Conservation (phyloP, 345 rosid genomes). For the Brassica incana region DNA sequence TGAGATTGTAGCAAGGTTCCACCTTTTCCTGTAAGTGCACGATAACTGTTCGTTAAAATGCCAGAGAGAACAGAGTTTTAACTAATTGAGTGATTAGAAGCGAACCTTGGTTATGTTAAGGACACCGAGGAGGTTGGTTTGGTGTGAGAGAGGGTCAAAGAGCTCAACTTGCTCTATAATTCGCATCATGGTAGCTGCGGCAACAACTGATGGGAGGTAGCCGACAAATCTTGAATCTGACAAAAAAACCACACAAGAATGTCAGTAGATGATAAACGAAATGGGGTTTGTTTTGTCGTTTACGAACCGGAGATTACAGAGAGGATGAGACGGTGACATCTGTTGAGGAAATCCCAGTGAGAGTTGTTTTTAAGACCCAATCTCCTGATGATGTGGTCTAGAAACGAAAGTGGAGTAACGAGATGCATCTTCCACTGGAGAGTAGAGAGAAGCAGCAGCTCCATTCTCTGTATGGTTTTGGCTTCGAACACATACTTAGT, state of each 20-base stretch:
- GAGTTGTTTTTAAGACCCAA: constrained; percentile 59
- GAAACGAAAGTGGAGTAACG: constrained; percentile 74
- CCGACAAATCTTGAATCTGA: constrained; percentile 71
- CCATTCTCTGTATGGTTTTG: constrained; percentile 91
- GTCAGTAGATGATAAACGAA: constrained; percentile 16
- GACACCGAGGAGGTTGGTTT: constrained; percentile 56
- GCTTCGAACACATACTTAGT: constrained; percentile 75
- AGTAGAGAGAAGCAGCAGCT: constrained; percentile 80
- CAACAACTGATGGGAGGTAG: constrained; percentile 76
- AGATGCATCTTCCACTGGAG: constrained; percentile 94
- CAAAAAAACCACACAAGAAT: constrained; percentile 23
- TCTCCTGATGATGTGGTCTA: constrained; percentile 74
- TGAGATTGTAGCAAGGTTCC: constrained; percentile 50
- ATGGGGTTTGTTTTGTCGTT: constrained; percentile 17
- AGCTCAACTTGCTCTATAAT: constrained; percentile 63
- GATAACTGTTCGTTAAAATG: constrained; percentile 21
- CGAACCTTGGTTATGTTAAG: constrained; percentile 65
- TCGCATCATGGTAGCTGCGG: constrained; percentile 83
- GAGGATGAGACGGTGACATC: constrained; percentile 66
- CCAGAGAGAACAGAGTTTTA: neutral
- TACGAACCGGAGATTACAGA: constrained; percentile 64
- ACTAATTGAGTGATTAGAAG: neutral
- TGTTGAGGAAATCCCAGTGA: constrained; percentile 70
- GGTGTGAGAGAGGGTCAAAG: constrained; percentile 46
- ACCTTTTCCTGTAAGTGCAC: constrained; percentile 58